Evolutionary conservation across 2,329 filamentous ascomycete genomes (phyloP).

Genomic region (Phyllosticta paracitricarpa): DNA sequence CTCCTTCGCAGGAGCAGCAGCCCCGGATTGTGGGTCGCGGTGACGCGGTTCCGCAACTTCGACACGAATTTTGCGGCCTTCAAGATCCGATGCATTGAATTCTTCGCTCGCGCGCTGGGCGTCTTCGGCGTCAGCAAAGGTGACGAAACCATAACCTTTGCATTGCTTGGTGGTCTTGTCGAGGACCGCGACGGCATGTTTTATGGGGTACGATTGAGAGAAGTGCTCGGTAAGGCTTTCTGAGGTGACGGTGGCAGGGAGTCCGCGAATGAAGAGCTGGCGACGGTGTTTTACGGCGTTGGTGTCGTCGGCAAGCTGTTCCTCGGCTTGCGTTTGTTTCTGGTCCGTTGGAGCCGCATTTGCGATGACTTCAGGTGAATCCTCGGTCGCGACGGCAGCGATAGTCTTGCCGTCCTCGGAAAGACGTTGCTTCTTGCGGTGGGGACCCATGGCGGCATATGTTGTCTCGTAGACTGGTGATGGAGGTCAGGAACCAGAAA

Average conservation of each 20-base stretch:
- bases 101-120: slow-evolving; percentile 70
- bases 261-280: slow-evolving; percentile 79
- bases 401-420: slow-evolving; percentile 28
- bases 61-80: slow-evolving; percentile 72
- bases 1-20: slow-evolving; percentile 30
- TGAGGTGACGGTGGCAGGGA: slow-evolving; percentile 68
- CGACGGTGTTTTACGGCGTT: slow-evolving; percentile 20
- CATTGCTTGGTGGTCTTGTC: slow-evolving; percentile 80
- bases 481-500: slow-evolving; percentile 1
- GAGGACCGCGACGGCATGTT: slow-evolving; percentile 86
- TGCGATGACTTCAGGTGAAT: slow-evolving; percentile 8
- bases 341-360: slow-evolving; percentile 8
- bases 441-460: slow-evolving; percentile 25
- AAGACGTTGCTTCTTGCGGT: slow-evolving; percentile 31
- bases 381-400: slow-evolving; percentile 20
- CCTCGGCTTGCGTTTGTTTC: slow-evolving; percentile 6
- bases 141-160: slow-evolving; percentile 92
- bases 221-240: slow-evolving; percentile 81
- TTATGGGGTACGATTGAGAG: slow-evolving; percentile 87
- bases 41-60: slow-evolving; percentile 83
- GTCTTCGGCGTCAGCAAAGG: slow-evolving; percentile 89
- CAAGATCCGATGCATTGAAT: slow-evolving; percentile 66
- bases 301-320: slow-evolving; percentile 9
- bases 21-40: slow-evolving; percentile 35
- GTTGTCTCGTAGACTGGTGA: neutral